A percentile compares a stretch with the other conserved stretches of the same genome.
Conservation (phyloP, 2,329 filamentous ascomycete species). For the Penicillium concentricum region DNA sequence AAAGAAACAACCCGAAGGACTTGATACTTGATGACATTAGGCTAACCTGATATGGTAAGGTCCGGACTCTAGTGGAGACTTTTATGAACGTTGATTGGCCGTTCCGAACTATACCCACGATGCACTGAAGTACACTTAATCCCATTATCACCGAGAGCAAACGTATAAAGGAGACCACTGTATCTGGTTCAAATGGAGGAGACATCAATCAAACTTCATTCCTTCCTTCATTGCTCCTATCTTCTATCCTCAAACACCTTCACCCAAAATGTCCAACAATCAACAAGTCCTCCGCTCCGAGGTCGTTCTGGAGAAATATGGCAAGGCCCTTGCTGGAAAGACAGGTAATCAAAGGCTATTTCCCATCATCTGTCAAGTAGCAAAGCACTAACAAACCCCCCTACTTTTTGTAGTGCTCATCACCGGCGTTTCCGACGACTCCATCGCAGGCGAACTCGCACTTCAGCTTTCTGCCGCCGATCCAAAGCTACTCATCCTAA, state of each 20-base stretch:
- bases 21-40: constrained; percentile 6
- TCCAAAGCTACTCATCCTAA: constrained; percentile 23
- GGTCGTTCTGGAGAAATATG: constrained; percentile 19
- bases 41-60: constrained; percentile 8
- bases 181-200: accelerated
- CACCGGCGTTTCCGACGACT: constrained; percentile 22
- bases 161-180: not conserved
- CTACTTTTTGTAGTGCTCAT: constrained; percentile 18
- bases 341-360: constrained; percentile 9
- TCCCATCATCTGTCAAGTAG: not conserved
- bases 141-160: not conserved
- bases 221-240: not conserved
- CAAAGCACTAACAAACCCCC: not conserved
- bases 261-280: constrained; percentile 8
- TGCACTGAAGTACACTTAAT: not conserved
- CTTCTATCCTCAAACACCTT: not conserved
- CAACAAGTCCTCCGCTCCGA: constrained; percentile 20
- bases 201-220: not conserved
- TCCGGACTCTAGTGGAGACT: no score
- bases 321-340: constrained; percentile 17
- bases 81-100: not conserved
- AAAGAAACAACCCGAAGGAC: not conserved
- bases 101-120: not conserved
- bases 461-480: constrained; percentile 19
- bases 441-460: constrained; percentile 27